Conservation (phyloP, 148 eudicot species). For the Drosera capensis region DNA sequence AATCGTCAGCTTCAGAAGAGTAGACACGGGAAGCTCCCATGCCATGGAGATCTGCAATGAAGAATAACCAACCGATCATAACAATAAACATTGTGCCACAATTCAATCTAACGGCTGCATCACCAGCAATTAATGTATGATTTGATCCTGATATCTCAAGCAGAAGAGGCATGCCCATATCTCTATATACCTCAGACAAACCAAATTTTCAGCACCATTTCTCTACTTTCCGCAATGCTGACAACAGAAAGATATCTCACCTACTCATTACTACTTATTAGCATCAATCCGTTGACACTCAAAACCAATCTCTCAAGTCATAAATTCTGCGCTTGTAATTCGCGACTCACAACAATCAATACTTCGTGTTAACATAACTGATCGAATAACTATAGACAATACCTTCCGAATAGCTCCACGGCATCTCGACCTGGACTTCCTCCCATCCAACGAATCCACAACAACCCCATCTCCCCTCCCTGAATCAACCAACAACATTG, state of each 20-base stretch:
- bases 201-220: no score
- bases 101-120: no score
- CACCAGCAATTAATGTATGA: no score
- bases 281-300: no score
- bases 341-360: not conserved
- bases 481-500: slow-evolving; percentile 9
- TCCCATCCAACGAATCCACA: slow-evolving; percentile 9
- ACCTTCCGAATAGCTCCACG: slow-evolving; percentile 32
- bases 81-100: not conserved
- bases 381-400: slow-evolving; percentile 3
- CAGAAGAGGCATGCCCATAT: no score
- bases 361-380: not conserved
- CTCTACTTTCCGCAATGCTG: no score
- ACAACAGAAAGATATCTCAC: no score
- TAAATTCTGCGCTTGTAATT: not conserved
- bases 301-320: not conserved
- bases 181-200: no score
- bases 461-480: slow-evolving; percentile 23
- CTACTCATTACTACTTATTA: no score
- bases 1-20: slow-evolving; percentile 65
- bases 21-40: slow-evolving; percentile 78
- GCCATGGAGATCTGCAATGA: slow-evolving; percentile 40
- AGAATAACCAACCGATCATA: not conserved
- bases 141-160: no score
- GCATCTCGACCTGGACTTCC: slow-evolving; percentile 11